A percentile compares a stretch with the other conserved stretches of the same genome.
Conservation (phyloP, 768 basidiomycete genomes). For the Boletus rubescentipes region DNA sequence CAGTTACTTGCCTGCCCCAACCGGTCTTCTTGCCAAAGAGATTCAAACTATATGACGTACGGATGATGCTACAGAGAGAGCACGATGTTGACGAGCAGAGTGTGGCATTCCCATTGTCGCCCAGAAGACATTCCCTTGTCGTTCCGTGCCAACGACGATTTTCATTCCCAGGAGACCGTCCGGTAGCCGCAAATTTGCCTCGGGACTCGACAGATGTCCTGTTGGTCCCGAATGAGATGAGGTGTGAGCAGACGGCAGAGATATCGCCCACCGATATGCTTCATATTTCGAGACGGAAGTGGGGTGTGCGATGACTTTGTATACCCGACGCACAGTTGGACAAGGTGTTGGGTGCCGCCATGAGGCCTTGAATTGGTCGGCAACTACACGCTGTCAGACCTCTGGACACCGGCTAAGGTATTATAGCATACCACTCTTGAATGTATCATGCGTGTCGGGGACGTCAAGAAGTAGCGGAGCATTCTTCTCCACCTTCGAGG, state of each 20-base stretch:
- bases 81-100: constrained; percentile 55
- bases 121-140: constrained; percentile 59
- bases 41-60: constrained; percentile 61
- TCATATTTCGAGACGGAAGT: constrained; percentile 55
- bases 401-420: neutral
- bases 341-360: constrained; percentile 64
- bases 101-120: constrained; percentile 56
- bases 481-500: constrained; percentile 50
- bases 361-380: constrained; percentile 65
- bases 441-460: constrained; percentile 56
- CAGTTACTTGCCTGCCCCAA: constrained; percentile 56
- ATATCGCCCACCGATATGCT: constrained; percentile 51
- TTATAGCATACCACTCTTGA: constrained; percentile 55
- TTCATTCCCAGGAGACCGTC: constrained; percentile 65
- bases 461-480: constrained; percentile 62
- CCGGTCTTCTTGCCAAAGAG: constrained; percentile 69
- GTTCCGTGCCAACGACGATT: constrained; percentile 79
- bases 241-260: neutral
- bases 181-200: constrained; percentile 54
- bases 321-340: constrained; percentile 58
- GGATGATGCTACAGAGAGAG: constrained; percentile 62
- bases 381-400: constrained; percentile 38
- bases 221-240: constrained; percentile 1
- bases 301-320: constrained; percentile 58
- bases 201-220: constrained; percentile 58